Evolutionary conservation across 441 rosid species (phyloP).

Genomic region (Bocquillonia castaneifolia): DNA sequence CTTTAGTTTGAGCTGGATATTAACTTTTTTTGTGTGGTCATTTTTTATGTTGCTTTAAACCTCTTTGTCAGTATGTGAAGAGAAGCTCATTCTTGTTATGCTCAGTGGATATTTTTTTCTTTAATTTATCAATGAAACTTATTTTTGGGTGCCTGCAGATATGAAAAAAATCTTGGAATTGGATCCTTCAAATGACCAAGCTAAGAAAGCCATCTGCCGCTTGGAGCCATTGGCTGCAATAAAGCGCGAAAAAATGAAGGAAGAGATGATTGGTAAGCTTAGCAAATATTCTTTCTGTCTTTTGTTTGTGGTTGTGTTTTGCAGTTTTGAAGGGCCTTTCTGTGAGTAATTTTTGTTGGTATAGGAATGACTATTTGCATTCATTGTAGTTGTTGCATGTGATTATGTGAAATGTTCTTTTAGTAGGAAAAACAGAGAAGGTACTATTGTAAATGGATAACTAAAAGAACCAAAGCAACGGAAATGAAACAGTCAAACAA

Average conservation of each 20-base stretch:
- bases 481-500: no score
- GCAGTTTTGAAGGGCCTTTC: background rate
- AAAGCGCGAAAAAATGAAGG: constrained; percentile 92
- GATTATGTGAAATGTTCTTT: background rate
- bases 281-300: background rate
- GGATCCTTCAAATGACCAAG: constrained; percentile 75
- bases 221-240: constrained; percentile 86
- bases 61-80: background rate
- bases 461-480: no score
- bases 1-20: background rate
- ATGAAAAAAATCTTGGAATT: constrained; percentile 75
- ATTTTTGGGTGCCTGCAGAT: constrained; percentile 37
- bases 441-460: no score
- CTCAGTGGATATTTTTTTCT: no score
- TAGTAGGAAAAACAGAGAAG: no score
- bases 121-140: background rate
- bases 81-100: background rate
- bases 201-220: constrained; percentile 49
- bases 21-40: background rate
- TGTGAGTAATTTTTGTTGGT: background rate
- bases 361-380: background rate
- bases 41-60: background rate
- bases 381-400: background rate
- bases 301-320: background rate
- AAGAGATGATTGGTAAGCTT: constrained; percentile 85